Evolutionary conservation across 495 filamentous ascomycete species (phyloP).

Genomic region (Aspergillus cavernicola): DNA sequence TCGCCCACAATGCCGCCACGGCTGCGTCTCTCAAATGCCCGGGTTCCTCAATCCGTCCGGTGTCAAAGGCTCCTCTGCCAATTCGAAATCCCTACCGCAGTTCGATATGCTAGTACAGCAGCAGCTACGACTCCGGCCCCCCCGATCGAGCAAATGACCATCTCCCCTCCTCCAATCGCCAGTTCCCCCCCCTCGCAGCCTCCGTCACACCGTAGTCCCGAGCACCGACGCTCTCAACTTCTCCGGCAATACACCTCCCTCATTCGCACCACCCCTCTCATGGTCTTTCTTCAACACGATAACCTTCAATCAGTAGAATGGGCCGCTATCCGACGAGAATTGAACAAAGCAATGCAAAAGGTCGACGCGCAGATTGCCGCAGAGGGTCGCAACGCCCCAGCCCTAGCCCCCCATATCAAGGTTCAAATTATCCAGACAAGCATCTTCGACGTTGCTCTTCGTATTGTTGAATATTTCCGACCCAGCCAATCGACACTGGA

Average conservation of each 20-base stretch:
- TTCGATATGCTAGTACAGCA: constrained; percentile 33
- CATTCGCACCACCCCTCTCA: constrained; percentile 80
- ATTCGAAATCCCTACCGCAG: constrained; percentile 30
- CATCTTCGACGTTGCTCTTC: constrained; percentile 79
- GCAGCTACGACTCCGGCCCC: constrained; percentile 46
- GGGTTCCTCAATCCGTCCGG: constrained; percentile 28
- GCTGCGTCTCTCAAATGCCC: constrained; percentile 32
- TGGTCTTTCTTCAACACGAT: constrained; percentile 96
- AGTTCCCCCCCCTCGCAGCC: constrained; percentile 70
- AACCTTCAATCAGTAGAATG: constrained; percentile 87
- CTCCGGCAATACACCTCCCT: constrained; percentile 91
- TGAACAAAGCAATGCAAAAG: constrained; percentile 62
- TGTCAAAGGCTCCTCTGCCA: constrained; percentile 33
- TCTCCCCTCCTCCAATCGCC: constrained; percentile 49
- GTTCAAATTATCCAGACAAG: constrained; percentile 81
- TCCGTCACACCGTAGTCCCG: constrained; percentile 79
- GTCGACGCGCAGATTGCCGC: constrained; percentile 56
- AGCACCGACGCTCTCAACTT: constrained; percentile 91
- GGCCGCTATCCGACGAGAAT: constrained; percentile 79
- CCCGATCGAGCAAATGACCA: constrained; percentile 49
- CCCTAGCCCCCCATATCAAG: constrained; percentile 57
- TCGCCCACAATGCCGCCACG: constrained; percentile 45
- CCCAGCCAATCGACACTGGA: constrained; percentile 40
- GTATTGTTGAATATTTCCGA: constrained; percentile 82
- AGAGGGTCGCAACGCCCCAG: constrained; percentile 38